phyloP scores from a whole-genome alignment of 2,329 filamentous ascomycete genomes.

The Hymenoscyphus scutula region DNA sequence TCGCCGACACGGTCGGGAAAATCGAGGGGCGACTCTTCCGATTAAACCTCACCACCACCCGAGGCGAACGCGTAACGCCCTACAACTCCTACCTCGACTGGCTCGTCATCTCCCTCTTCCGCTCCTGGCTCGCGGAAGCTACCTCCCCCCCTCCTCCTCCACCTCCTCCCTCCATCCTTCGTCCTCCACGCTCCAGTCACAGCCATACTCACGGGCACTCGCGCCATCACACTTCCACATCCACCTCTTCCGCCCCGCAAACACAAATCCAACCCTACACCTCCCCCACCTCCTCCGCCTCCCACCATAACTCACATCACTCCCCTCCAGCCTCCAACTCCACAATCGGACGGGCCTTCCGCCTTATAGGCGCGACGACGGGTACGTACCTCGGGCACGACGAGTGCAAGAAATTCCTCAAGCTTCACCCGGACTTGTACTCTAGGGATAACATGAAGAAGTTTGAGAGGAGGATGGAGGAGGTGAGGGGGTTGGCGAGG shows the following conservation, averaged over 20 bases:
- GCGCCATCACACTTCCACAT: constrained; percentile 20
- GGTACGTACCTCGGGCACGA: constrained; percentile 74
- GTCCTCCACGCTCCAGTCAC: constrained; percentile 21
- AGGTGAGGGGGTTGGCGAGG: constrained; percentile 79
- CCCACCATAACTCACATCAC: constrained; percentile 31
- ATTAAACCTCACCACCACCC: constrained; percentile 68
- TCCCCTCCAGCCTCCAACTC: constrained; percentile 47
- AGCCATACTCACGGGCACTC: constrained; percentile 16
- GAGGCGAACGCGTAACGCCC: constrained; percentile 80
- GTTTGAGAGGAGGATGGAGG: constrained; percentile 84
- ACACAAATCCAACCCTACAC: constrained; percentile 16
- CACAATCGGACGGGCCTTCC: constrained; percentile 70
- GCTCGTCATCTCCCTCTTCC: constrained; percentile 82
- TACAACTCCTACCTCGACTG: constrained; percentile 81
- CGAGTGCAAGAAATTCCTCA: constrained; percentile 87
- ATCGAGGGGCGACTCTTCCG: constrained; percentile 82
- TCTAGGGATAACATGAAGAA: constrained; percentile 79
- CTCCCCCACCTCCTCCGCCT: constrained; percentile 31
- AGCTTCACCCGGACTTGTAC: constrained; percentile 78
- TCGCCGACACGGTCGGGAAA: constrained; percentile 76
- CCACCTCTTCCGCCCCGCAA: not conserved
- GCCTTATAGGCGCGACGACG: constrained; percentile 64
- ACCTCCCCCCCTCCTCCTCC: constrained; percentile 68
- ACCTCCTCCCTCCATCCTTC: constrained; percentile 37
- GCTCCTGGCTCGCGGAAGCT: constrained; percentile 91